A percentile compares a stretch with the other conserved stretches of the same genome.
These are phyloP conservation scores for Nannizzia gypsea DNA, from an alignment of 2,329 filamentous ascomycete genomes.

Conservation along the genomic window DNA sequence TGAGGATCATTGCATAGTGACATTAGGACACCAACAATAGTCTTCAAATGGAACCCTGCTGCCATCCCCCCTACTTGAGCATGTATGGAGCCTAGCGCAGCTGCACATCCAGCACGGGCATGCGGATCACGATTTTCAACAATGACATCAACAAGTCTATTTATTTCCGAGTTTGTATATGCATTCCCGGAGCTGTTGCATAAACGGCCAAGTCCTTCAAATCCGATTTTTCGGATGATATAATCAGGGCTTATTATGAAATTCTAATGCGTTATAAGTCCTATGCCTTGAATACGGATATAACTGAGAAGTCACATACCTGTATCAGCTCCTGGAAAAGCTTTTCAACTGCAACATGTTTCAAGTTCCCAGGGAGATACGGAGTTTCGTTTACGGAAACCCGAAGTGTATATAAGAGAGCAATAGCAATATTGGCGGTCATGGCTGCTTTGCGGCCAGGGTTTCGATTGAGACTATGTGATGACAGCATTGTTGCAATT, in stretches of 20 bases:
- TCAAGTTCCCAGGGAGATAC: constrained; percentile 60
- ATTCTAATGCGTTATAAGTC: constrained; percentile 28
- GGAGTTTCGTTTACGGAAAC: constrained; percentile 72
- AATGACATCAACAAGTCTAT: constrained; percentile 84
- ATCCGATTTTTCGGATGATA: constrained; percentile 73
- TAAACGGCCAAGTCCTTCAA: constrained; percentile 71
- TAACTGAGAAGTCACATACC: constrained; percentile 40
- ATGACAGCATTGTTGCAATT: constrained; percentile 76
- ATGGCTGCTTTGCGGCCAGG: constrained; percentile 82
- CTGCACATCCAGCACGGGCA: constrained; percentile 84
- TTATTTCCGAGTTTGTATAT: constrained; percentile 83
- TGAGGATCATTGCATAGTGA: constrained; percentile 92
- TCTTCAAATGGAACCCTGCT: constrained; percentile 89
- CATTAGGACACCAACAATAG: constrained; percentile 95
- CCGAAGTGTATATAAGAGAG: constrained; percentile 66
- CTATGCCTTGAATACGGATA: not conserved
- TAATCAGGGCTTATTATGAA: constrained; percentile 77
- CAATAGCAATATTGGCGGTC: constrained; percentile 76
- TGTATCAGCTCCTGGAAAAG: constrained; percentile 58
- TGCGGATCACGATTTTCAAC: constrained; percentile 88
- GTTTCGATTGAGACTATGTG: constrained; percentile 68
- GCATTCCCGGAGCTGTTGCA: constrained; percentile 75
- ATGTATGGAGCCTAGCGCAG: constrained; percentile 86
- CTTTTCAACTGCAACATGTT: constrained; percentile 64
- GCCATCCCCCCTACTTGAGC: constrained; percentile 96